Conservation (phyloP, 208 protist genomes). For the Trypanosoma avium region DNA sequence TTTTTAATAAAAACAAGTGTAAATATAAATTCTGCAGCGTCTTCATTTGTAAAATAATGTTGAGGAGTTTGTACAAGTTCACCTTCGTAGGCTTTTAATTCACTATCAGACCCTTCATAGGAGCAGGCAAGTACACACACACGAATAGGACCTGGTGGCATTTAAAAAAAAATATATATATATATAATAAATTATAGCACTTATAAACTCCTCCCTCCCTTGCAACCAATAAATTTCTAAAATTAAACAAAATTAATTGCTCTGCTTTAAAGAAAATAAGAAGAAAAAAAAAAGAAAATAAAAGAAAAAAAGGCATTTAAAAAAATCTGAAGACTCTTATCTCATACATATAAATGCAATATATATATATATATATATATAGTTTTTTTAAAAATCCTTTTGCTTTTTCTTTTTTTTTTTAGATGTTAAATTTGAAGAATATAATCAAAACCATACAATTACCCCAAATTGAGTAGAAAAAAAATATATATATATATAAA, state of each 20-base stretch:
- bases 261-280: too few relatives aligned
- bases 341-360: constrained; percentile 5
- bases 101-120: constrained; percentile 86
- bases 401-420: too few relatives aligned
- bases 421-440: not conserved
- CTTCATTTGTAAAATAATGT: constrained; percentile 65
- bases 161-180: constrained; percentile 2
- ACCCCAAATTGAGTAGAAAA: constrained; percentile 11
- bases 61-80: constrained; percentile 77
- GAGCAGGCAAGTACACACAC: constrained; percentile 83
- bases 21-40: constrained; percentile 58
- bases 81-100: constrained; percentile 74
- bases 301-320: too few relatives aligned
- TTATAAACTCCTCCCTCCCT: not conserved
- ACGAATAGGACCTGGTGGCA: constrained; percentile 32
- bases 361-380: constrained; percentile 6
- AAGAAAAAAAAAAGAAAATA: not conserved
- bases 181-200: not conserved
- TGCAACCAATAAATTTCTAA: too few relatives aligned
- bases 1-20: constrained; percentile 77
- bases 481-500: constrained; percentile 7
- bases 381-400: not conserved
- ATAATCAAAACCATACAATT: too few relatives aligned
- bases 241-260: too few relatives aligned
- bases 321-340: too few relatives aligned